Evolutionary conservation across 495 filamentous ascomycete species (phyloP).

Genomic region (Parathielavia hyrcaniae): DNA sequence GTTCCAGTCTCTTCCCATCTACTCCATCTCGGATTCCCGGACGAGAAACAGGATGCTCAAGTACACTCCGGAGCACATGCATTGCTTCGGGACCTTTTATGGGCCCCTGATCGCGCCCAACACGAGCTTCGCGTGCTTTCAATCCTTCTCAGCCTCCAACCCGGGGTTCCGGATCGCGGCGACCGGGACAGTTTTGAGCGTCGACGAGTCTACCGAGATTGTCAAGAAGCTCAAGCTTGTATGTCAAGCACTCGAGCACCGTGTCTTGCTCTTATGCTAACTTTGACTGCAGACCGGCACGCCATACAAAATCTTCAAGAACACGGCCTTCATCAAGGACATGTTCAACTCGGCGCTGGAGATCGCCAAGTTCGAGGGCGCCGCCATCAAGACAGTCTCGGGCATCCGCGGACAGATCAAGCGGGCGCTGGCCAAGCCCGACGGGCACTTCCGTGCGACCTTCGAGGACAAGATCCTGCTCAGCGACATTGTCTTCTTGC

Average conservation of each 20-base stretch:
- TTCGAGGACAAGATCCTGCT: slow-evolving; percentile 98
- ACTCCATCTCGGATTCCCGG: slow-evolving; percentile 88
- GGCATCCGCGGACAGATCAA: slow-evolving; percentile 97
- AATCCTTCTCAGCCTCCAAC: slow-evolving; percentile 79
- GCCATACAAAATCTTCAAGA: slow-evolving; percentile 97
- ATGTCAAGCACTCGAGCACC: neutral
- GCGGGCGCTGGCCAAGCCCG: slow-evolving; percentile 79
- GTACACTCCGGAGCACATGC: slow-evolving; percentile 83
- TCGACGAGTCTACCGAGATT: slow-evolving; percentile 90
- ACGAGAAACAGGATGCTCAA: slow-evolving; percentile 96
- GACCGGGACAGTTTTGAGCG: slow-evolving; percentile 84
- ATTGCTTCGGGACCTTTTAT: slow-evolving; percentile 92
- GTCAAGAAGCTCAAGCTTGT: slow-evolving; percentile 96
- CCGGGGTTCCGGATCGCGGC: slow-evolving; percentile 92
- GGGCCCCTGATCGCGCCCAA: slow-evolving; percentile 92
- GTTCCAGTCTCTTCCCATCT: slow-evolving; percentile 87
- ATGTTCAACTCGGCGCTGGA: slow-evolving; percentile 93
- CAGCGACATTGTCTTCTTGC: slow-evolving; percentile 90
- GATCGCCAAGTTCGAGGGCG: slow-evolving; percentile 97
- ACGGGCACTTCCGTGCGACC: slow-evolving; percentile 89
- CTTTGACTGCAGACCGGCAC: slow-evolving; percentile 29
- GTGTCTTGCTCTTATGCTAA: slow-evolving; percentile 7
- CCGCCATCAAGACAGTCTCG: slow-evolving; percentile 88
- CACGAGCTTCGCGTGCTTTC: slow-evolving; percentile 89
- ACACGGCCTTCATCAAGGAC: slow-evolving; percentile 96